Evolutionary conservation across 139 green algal species (phyloP).

Genomic region (Ulvella scutata): DNA sequence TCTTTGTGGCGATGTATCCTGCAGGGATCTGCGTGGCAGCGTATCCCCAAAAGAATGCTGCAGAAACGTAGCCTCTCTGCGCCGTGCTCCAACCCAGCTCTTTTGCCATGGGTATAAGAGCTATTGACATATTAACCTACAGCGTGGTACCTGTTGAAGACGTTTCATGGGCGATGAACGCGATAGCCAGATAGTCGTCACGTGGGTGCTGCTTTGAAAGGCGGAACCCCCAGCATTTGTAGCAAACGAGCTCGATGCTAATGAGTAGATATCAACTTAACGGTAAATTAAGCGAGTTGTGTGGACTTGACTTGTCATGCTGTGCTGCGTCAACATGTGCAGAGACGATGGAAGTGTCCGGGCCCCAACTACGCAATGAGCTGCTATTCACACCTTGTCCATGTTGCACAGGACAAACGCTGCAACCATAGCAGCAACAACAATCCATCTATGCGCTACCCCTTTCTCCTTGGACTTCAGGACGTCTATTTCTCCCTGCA

Average conservation of each 20-base stretch:
- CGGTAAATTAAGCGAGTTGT: not conserved
- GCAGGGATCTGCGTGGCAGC: slow-evolving; percentile 82
- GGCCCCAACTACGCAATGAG: too few relatives aligned
- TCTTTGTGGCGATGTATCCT: slow-evolving; percentile 72
- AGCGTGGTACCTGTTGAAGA: too few relatives aligned
- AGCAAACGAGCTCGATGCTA: not conserved
- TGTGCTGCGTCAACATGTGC: too few relatives aligned
- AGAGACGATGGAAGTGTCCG: too few relatives aligned
- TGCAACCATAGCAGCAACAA: slow-evolving; percentile 35
- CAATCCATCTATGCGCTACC: slow-evolving; percentile 36
- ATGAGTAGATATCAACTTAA: not conserved
- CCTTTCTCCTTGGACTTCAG: not conserved
- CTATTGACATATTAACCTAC: slow-evolving; percentile 96
- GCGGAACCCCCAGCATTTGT: too few relatives aligned
- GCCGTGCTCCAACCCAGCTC: slow-evolving; percentile 83
- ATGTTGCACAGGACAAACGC: slow-evolving; percentile 95
- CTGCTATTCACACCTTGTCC: slow-evolving; percentile 88
- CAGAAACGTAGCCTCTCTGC: slow-evolving; percentile 78
- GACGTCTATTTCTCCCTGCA: not conserved
- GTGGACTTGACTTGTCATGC: not conserved
- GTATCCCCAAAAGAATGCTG: slow-evolving; percentile 97
- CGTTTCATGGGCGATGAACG: too few relatives aligned
- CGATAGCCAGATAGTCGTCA: too few relatives aligned
- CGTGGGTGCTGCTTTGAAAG: too few relatives aligned
- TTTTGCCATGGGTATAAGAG: slow-evolving; percentile 93